Evolutionary conservation across 1,284 basidiomycete genomes (phyloP), one percentile per base, ranked within the genome.

Genomic region (Neonothopanus nambi): DNA sequence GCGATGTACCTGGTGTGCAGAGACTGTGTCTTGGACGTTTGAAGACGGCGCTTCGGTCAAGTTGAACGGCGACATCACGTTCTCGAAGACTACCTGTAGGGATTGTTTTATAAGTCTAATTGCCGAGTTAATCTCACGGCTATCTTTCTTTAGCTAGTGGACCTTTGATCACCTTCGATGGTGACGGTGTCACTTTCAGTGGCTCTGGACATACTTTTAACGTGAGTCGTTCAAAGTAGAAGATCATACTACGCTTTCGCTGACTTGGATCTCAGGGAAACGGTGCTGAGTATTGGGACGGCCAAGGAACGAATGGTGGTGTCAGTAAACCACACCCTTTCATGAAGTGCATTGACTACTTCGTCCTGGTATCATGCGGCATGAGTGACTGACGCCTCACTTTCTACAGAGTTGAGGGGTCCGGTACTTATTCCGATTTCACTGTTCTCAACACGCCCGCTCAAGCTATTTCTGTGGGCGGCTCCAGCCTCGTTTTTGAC

Each of bases 121-220:
- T 11, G 9, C 8, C 30, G 11, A 28, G 11, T 11, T 28, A 28
- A 13, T 33, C 30, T 33, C 9, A 33, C 30, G 30, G n/a, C n/a
- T 9, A 33, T 33, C 9, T 9, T 11, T 9, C 26, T 11, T 5
- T 13, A 33, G 20, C 49, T 12, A 9, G 40, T 12, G 49, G 49
- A 23, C 49, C 49, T 44, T 35, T 51, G 9, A 43, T 28, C 30
- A 51, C 41, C 18, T 44, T 51, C 15, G 49, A 51, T 37, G 54
- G 54, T 5, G 51, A 79, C 44, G 70, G 70, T 5, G 61, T 79
- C 48, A 70, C 48, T 3, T 78, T 77, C 58, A 68, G 81, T 58
- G 80, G 79, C 2, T 69, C 72, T 58, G 75, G 68, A 51, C 74
- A 65, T 42, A 73, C 62, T 66, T 78, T 80, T 55, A 81, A 80